Conservation (phyloP, 164 flowering plant species). For the Vitis labrusca region DNA sequence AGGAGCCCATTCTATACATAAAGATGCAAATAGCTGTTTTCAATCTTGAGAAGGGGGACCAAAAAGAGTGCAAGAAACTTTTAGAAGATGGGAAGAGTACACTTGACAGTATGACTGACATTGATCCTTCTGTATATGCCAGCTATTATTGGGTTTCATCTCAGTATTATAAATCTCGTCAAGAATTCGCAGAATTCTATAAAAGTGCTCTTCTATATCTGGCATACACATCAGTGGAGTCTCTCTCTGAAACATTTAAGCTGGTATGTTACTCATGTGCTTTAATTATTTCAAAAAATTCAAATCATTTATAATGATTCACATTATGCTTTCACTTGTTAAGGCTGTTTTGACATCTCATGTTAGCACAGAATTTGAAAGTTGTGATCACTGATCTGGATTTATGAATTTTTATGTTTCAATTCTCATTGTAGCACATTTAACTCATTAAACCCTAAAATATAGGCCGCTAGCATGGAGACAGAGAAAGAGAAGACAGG, state of each 20-base stretch:
- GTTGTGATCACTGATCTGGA: background rate
- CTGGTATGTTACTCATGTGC: constrained; percentile 47
- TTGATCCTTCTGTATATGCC: constrained; percentile 98
- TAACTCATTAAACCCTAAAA: too few relatives aligned
- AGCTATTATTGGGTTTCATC: constrained; percentile 91
- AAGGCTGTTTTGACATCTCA: constrained; percentile 3
- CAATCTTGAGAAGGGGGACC: constrained; percentile 76
- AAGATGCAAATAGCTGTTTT: constrained; percentile 86
- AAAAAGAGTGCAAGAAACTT: constrained; percentile 86
- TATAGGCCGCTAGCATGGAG: too few relatives aligned
- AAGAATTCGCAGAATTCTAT: constrained; percentile 91
- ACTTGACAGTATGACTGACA: constrained; percentile 93
- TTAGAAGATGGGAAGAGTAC: constrained; percentile 87
- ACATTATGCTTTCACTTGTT: background rate
- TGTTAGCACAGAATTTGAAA: background rate
- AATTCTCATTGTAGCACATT: too few relatives aligned
- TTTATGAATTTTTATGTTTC: too few relatives aligned
- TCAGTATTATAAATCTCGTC: constrained; percentile 68
- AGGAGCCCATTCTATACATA: constrained; percentile 83
- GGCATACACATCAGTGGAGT: constrained; percentile 93
- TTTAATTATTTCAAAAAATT: background rate
- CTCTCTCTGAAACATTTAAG: constrained; percentile 90
- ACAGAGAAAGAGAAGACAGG: too few relatives aligned
- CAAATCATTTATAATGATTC: background rate
- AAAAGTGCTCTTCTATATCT: constrained; percentile 87